These are phyloP conservation scores for Tetradesmus lagerheimii DNA, from an alignment of 139 green algal species.

Conservation along the genomic window DNA sequence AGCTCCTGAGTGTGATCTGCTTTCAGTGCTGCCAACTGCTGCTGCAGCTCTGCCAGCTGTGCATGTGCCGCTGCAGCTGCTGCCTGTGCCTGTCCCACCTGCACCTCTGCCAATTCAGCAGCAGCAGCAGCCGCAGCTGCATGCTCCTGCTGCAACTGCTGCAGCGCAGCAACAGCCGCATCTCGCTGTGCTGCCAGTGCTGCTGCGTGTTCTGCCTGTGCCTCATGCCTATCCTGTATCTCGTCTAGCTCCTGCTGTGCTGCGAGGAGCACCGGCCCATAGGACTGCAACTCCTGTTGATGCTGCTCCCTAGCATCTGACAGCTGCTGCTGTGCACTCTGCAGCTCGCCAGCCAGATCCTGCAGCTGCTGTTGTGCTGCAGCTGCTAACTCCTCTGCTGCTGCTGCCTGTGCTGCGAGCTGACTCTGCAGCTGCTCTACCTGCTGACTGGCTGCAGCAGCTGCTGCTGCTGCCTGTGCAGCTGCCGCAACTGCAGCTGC, in stretches of 20 bases:
- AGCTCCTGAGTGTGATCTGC: neutral
- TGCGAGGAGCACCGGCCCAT: neutral
- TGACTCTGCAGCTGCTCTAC: neutral
- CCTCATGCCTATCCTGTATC: neutral
- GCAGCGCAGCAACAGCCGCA: neutral
- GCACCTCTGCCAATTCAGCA: neutral
- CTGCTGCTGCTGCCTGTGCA: neutral
- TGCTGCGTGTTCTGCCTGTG: neutral
- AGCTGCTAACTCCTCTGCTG: neutral
- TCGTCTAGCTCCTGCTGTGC: neutral
- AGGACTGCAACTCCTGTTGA: neutral
- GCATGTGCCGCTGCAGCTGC: neutral
- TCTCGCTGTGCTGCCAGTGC: neutral
- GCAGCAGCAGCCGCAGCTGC: neutral
- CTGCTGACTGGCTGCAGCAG: neutral
- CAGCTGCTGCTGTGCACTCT: neutral
- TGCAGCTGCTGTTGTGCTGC: constrained; percentile 1
- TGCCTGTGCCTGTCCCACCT: neutral
- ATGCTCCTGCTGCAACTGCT: neutral
- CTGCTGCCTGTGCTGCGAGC: neutral
- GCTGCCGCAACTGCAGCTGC: neutral
- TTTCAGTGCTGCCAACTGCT: neutral
- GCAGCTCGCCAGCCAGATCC: neutral
- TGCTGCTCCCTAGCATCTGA: neutral
- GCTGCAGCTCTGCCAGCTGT: neutral